These are phyloP conservation scores for Sphaerulina populicola DNA, from an alignment of 2,329 filamentous ascomycete species.

Conservation along the genomic window DNA sequence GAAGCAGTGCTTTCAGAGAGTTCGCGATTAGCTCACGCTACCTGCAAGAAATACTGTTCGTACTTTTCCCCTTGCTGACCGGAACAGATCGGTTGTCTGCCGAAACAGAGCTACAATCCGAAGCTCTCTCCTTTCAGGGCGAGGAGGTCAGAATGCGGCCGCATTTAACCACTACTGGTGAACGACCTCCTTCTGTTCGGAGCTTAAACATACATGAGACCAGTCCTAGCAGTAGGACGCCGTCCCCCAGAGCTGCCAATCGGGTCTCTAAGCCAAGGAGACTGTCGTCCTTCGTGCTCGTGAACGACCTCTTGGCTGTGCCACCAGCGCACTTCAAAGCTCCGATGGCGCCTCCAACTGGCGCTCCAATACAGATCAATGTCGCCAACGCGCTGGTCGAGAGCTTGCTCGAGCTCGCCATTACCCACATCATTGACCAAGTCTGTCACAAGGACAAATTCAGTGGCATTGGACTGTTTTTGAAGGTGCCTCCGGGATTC, in stretches of 20 bases:
- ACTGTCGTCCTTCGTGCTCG: slow-evolving; percentile 82
- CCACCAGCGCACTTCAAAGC: slow-evolving; percentile 57
- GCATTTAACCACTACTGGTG: slow-evolving; percentile 53
- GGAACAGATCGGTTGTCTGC: slow-evolving; percentile 75
- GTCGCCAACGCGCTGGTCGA: slow-evolving; percentile 65
- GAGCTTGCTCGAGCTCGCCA: slow-evolving; percentile 65
- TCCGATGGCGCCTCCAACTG: slow-evolving; percentile 50
- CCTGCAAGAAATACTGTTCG: slow-evolving; percentile 65
- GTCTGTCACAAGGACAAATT: slow-evolving; percentile 84
- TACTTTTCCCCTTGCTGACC: slow-evolving; percentile 80
- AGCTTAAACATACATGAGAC: slow-evolving; percentile 51
- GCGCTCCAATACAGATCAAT: slow-evolving; percentile 41
- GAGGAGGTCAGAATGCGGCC: slow-evolving; percentile 76
- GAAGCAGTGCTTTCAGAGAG: slow-evolving; percentile 69
- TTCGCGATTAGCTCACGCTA: slow-evolving; percentile 76
- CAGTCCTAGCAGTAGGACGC: slow-evolving; percentile 37
- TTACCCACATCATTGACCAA: slow-evolving; percentile 77
- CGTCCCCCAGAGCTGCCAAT: slow-evolving; percentile 26
- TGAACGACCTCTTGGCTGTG: slow-evolving; percentile 58
- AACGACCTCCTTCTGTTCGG: slow-evolving; percentile 59
- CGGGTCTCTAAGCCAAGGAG: slow-evolving; percentile 61
- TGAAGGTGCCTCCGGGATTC: slow-evolving; percentile 85
- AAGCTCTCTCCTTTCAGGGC: slow-evolving; percentile 74
- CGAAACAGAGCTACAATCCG: slow-evolving; percentile 79
- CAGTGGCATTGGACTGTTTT: slow-evolving; percentile 71